A percentile compares a stretch with the other conserved stretches of the same genome.
These are phyloP conservation scores for Neocucurbitaria cava DNA, from an alignment of 2,329 filamentous ascomycete genomes.

Conservation along the genomic window DNA sequence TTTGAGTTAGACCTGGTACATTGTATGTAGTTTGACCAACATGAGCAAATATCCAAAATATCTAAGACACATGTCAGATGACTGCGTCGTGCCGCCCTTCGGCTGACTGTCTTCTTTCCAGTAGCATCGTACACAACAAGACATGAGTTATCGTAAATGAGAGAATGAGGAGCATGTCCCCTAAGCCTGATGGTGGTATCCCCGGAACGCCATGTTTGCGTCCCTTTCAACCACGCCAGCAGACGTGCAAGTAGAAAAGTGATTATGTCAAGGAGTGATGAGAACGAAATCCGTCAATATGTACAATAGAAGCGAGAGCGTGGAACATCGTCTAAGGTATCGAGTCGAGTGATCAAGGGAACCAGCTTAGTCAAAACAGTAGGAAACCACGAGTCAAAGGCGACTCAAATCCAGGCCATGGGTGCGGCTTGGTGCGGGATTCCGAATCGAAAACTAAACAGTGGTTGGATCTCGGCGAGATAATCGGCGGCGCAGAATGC, in stretches of 20 bases:
- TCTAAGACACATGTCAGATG: conserved; percentile 5
- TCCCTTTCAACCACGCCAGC: conserved; percentile 19
- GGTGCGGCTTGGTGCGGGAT: conserved; percentile 25
- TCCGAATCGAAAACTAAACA: conserved; percentile 51
- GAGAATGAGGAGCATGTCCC: conserved; percentile 20
- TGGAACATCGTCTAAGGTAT: conserved; percentile 21
- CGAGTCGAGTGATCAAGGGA: conserved; percentile 7
- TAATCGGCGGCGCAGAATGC: conserved; percentile 85
- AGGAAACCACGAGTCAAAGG: neutral
- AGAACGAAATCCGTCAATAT: conserved; percentile 18
- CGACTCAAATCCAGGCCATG: conserved; percentile 46
- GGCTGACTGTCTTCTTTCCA: conserved; percentile 5
- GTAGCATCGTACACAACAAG: conserved; percentile 13
- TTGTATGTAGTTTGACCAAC: conserved; percentile 14
- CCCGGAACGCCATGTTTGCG: conserved; percentile 19
- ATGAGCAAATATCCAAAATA: conserved; percentile 9
- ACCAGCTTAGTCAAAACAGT: conserved; percentile 3
- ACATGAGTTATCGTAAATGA: conserved; percentile 26
- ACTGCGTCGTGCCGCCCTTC: conserved; percentile 2
- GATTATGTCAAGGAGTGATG: conserved; percentile 27
- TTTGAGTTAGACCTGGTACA: conserved; percentile 16
- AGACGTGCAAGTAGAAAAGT: conserved; percentile 14
- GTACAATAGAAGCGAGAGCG: conserved; percentile 23
- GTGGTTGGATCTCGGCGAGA: conserved; percentile 75
- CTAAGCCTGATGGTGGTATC: conserved; percentile 20